phyloP scores from a whole-genome alignment of 2,329 filamentous ascomycete genomes.

The Xylariaceae sp. region DNA sequence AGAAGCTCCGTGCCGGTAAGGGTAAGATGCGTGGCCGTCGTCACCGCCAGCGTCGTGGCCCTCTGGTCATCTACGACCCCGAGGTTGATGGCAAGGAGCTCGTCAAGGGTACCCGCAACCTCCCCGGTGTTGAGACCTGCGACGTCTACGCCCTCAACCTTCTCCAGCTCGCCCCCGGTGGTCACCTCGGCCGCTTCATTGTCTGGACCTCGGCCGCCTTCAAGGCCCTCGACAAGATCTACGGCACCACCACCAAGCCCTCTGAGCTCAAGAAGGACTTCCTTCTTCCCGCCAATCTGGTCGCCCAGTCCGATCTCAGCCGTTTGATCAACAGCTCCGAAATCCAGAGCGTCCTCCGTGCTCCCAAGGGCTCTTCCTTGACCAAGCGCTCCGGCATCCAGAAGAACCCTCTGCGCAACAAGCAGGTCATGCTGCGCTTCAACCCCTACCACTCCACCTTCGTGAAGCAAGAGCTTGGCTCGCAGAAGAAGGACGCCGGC shows the following conservation, averaged over 20 bases:
- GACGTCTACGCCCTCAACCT: slow-evolving; percentile 95
- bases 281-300: slow-evolving; percentile 88
- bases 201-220: slow-evolving; percentile 98
- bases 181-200: slow-evolving; percentile 97
- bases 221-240: slow-evolving; percentile 93
- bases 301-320: slow-evolving; percentile 90
- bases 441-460: slow-evolving; percentile 97
- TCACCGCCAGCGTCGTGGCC: slow-evolving; percentile 95
- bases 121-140: slow-evolving; percentile 95
- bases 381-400: slow-evolving; percentile 90
- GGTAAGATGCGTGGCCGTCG: slow-evolving; percentile 97
- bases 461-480: slow-evolving; percentile 79
- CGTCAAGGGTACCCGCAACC: slow-evolving; percentile 95
- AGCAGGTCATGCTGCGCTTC: slow-evolving; percentile 96
- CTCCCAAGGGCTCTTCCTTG: slow-evolving; percentile 82
- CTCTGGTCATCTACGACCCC: slow-evolving; percentile 96
- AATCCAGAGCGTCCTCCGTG: slow-evolving; percentile 92
- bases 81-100: slow-evolving; percentile 94
- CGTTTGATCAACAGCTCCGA: slow-evolving; percentile 99
- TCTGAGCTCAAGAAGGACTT: slow-evolving; percentile 98
- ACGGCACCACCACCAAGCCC: slow-evolving; percentile 86
- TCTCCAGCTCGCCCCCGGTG: slow-evolving; percentile 97
- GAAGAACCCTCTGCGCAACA: slow-evolving; percentile 99
- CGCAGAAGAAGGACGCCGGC: slow-evolving; percentile 60
- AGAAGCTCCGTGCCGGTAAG: slow-evolving; percentile 98